Evolutionary conservation across 1,139 yeast species (phyloP).

Genomic region (Magnusiomyces suaveolens): DNA sequence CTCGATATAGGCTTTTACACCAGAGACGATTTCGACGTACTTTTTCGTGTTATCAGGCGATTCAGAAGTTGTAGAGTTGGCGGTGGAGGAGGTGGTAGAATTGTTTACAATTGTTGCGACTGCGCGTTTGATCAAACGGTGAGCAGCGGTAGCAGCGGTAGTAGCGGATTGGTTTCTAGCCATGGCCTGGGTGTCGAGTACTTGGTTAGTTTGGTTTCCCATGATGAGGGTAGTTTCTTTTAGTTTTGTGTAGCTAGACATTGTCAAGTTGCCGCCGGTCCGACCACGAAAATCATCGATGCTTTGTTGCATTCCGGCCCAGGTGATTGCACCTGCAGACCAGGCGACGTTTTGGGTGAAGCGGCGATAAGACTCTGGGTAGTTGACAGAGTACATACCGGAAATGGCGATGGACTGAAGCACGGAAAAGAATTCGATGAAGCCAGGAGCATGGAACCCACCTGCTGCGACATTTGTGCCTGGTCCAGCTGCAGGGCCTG

Average conservation of each 20-base stretch:
- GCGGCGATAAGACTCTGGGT: constrained; percentile 28
- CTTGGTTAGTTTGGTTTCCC: constrained; percentile 15
- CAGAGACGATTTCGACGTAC: constrained; percentile 24
- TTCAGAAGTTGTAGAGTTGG: background rate
- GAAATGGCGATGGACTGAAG: constrained; percentile 28
- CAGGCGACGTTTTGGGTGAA: constrained; percentile 31
- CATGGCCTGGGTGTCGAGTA: constrained; percentile 6
- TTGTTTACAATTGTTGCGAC: background rate
- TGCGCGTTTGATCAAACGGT: constrained; percentile 2
- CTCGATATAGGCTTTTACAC: constrained; percentile 27
- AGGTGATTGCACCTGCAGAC: constrained; percentile 28
- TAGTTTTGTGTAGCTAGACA: constrained; percentile 17
- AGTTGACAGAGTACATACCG: constrained; percentile 30
- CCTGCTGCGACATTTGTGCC: constrained; percentile 18
- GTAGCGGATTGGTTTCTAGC: background rate
- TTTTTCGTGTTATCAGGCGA: constrained; percentile 4
- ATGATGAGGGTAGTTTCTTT: constrained; percentile 22
- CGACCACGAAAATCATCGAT: constrained; percentile 26
- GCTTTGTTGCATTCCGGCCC: constrained; percentile 26
- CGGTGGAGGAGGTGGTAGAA: background rate
- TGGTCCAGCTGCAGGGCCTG: constrained; percentile 10
- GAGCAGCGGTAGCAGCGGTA: background rate
- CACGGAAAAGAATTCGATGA: constrained; percentile 21
- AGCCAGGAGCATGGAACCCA: constrained; percentile 26
- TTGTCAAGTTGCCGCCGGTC: constrained; percentile 29